Percentiles rank a stretch among this genome's conserved stretches.
These are phyloP conservation scores for Sclerotinia subarctica DNA, from an alignment of 2,329 filamentous ascomycete genomes.

Conservation along the genomic window DNA sequence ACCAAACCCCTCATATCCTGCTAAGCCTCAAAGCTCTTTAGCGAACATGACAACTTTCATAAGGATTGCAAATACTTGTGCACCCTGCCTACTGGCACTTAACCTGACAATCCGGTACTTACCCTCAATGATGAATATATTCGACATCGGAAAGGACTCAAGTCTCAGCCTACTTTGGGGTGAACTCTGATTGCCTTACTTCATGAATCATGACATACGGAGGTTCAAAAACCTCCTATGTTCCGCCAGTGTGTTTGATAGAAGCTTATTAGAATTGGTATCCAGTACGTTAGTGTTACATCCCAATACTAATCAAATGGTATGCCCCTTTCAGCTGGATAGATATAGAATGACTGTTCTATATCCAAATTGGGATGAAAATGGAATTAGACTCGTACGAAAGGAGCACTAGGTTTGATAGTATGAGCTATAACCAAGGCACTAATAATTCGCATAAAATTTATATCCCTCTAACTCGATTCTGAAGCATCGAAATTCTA, in stretches of 20 bases:
- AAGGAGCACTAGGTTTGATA: not conserved
- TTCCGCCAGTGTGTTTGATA: not conserved
- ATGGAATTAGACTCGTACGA: not conserved
- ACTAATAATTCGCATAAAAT: not conserved
- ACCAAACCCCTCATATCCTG: not conserved
- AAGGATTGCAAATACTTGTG: constrained; percentile 1
- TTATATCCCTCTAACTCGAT: no score
- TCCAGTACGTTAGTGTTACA: not conserved
- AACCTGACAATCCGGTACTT: not conserved
- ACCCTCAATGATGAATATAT: not conserved
- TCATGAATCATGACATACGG: not conserved
- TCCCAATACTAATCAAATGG: not conserved
- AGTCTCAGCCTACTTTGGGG: not conserved
- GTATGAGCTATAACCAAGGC: not conserved
- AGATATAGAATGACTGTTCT: constrained; percentile 4
- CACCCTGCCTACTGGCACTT: not conserved
- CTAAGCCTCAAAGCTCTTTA: not conserved
- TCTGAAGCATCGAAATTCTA: no score
- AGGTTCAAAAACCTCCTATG: not conserved
- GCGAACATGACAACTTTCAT: not conserved
- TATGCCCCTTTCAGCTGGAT: not conserved
- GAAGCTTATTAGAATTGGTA: not conserved
- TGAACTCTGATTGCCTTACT: not conserved
- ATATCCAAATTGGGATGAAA: not conserved
- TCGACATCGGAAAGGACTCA: not conserved